Percentiles rank a stretch among this genome's conserved stretches.
These are phyloP conservation scores for Mucor racemosus DNA, from an alignment of 371 early-diverging fungal genomes.

Conservation along the genomic window DNA sequence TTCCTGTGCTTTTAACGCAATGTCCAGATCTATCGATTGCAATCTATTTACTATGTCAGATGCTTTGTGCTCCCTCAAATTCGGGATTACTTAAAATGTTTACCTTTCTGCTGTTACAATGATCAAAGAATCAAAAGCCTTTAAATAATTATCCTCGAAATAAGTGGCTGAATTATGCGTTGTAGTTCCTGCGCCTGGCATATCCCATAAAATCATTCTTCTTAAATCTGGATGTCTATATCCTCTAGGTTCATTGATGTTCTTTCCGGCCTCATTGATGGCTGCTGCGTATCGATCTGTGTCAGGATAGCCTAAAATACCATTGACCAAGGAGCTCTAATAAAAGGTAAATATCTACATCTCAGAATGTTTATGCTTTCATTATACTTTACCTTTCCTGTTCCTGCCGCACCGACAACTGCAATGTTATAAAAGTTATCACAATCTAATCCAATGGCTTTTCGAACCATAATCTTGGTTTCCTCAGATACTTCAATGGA, in stretches of 20 bases:
- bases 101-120: constrained; percentile 55
- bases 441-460: constrained; percentile 46
- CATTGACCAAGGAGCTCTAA: constrained; percentile 54
- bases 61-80: not conserved
- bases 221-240: constrained; percentile 50
- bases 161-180: constrained; percentile 38
- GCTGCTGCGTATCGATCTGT: constrained; percentile 39
- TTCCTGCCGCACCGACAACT: constrained; percentile 50
- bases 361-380: not conserved
- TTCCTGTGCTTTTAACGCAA: constrained; percentile 45
- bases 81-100: not conserved
- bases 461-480: constrained; percentile 32
- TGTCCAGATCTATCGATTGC: constrained; percentile 38
- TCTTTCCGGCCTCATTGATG: constrained; percentile 33
- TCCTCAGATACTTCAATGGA: constrained; percentile 36
- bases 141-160: constrained; percentile 51
- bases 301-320: constrained; percentile 49
- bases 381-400: constrained; percentile 44
- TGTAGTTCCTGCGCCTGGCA: constrained; percentile 52
- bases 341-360: not conserved
- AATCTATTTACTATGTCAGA: constrained; percentile 28
- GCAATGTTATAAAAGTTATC: constrained; percentile 54
- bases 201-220: constrained; percentile 52
- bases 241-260: constrained; percentile 35
- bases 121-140: constrained; percentile 53